These are phyloP conservation scores for Coriaria nepalensis DNA, from an alignment of 306 rosid species.

Conservation along the genomic window DNA sequence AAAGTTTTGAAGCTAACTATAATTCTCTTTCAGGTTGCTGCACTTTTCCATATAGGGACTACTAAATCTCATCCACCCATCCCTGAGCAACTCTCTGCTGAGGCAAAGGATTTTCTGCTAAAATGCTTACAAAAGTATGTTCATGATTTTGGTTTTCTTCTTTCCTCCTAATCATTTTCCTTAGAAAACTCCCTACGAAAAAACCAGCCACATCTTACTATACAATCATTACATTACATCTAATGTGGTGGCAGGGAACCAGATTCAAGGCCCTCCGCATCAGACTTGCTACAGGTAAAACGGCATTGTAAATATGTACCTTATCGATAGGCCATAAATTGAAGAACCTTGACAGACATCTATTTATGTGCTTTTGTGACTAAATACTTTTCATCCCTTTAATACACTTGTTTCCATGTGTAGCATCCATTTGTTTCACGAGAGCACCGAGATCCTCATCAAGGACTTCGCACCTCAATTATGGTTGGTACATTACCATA, in stretches of 20 bases:
- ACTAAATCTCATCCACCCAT: conserved; percentile 94
- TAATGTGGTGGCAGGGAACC: conserved; percentile 77
- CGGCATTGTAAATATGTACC: conserved; percentile 6
- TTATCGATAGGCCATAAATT: not conserved
- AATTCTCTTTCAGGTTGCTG: conserved; percentile 61
- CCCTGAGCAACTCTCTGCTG: conserved; percentile 78
- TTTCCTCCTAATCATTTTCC: not conserved
- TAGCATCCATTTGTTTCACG: conserved; percentile 84
- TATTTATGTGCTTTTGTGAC: not conserved
- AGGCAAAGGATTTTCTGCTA: conserved; percentile 74
- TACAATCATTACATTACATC: not conserved
- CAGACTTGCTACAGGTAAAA: conserved; percentile 68
- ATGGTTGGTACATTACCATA: conserved; percentile 36
- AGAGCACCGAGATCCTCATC: conserved; percentile 36
- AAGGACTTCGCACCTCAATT: conserved; percentile 30
- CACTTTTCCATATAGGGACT: conserved; percentile 76
- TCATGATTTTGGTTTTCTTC: conserved; percentile 9
- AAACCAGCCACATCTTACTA: not conserved
- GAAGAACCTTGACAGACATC: not conserved
- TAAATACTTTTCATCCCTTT: too few species aligned
- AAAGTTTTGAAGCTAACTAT: conserved; percentile 7
- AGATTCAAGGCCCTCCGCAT: conserved; percentile 54
- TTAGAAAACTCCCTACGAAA: not conserved
- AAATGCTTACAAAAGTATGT: conserved; percentile 73
- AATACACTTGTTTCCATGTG: conserved; percentile 10